Evolutionary conservation across 257 asterid species (phyloP).

Genomic region (Cinchona pubescens): DNA sequence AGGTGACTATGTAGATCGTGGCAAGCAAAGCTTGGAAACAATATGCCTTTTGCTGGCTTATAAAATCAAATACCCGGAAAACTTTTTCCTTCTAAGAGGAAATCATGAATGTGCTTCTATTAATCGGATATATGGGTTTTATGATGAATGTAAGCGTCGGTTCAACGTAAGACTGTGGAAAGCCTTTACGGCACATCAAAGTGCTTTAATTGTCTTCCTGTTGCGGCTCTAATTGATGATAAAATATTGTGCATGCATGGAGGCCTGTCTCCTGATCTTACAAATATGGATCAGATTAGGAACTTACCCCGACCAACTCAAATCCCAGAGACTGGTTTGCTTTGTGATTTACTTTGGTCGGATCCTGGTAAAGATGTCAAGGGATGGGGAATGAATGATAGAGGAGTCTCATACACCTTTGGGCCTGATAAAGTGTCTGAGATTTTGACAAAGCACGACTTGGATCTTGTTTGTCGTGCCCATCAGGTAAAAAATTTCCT

Average conservation of each 20-base stretch:
- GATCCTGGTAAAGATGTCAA: constrained; percentile 44
- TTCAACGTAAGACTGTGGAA: constrained; percentile 39
- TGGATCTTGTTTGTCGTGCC: constrained; percentile 47
- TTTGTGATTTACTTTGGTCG: constrained; percentile 46
- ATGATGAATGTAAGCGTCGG: constrained; percentile 41
- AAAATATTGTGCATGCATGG: constrained; percentile 46
- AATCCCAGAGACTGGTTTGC: constrained; percentile 41
- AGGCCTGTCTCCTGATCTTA: constrained; percentile 42
- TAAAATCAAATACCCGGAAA: constrained; percentile 36
- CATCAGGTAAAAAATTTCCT: constrained; percentile 28
- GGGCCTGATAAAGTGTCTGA: constrained; percentile 39
- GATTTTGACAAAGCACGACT: constrained; percentile 34
- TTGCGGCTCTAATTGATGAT: constrained; percentile 39
- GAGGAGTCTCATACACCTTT: constrained; percentile 41
- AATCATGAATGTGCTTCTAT: constrained; percentile 42
- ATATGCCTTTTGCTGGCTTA: constrained; percentile 40
- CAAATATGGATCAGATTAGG: constrained; percentile 35
- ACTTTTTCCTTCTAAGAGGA: constrained; percentile 40
- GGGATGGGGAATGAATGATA: constrained; percentile 47
- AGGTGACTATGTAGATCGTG: constrained; percentile 45
- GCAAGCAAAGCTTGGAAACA: constrained; percentile 43
- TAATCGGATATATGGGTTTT: constrained; percentile 39
- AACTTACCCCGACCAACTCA: constrained; percentile 39
- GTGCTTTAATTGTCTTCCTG: constrained; percentile 44
- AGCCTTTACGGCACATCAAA: constrained; percentile 40